Conservation (phyloP, 495 filamentous ascomycete genomes). For the Penicillium simplicissimum region DNA sequence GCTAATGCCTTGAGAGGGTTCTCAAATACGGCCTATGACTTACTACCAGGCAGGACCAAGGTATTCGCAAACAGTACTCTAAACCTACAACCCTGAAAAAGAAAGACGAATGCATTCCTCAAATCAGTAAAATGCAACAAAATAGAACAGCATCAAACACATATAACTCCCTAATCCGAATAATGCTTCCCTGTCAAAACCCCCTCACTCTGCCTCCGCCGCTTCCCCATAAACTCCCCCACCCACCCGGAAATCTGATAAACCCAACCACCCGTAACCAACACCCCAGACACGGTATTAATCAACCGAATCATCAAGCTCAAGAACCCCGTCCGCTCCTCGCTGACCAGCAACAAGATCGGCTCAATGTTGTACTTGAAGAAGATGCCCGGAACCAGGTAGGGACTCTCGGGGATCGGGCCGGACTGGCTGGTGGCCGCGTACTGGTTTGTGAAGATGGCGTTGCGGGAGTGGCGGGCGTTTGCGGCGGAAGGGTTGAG, state of each 20-base stretch:
- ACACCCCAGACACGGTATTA: constrained; percentile 63
- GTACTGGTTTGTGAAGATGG: constrained; percentile 95
- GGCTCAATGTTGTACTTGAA: constrained; percentile 99
- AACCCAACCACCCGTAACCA: constrained; percentile 63
- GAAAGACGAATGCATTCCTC: not conserved
- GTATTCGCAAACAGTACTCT: not conserved
- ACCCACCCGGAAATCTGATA: constrained; percentile 64
- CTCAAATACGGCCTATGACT: not conserved
- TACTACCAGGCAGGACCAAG: not conserved
- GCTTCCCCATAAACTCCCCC: constrained; percentile 37
- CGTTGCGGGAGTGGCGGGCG: constrained; percentile 41
- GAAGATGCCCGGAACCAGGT: constrained; percentile 82
- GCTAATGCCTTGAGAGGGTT: not conserved
- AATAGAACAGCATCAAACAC: not conserved
- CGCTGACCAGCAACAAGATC: constrained; percentile 80
- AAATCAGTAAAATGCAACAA: not conserved
- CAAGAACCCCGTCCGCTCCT: constrained; percentile 74
- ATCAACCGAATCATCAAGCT: constrained; percentile 73
- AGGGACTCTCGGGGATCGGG: constrained; percentile 61
- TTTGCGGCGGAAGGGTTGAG: constrained; percentile 25
- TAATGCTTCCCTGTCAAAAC: constrained; percentile 58
- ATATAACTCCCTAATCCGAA: constrained; percentile 30
- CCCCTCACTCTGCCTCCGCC: constrained; percentile 51
- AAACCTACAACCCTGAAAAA: not conserved
- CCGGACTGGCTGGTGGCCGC: constrained; percentile 85